These are phyloP conservation scores for Artemisia argyi DNA, from an alignment of 129 eudicot species.

Conservation along the genomic window DNA sequence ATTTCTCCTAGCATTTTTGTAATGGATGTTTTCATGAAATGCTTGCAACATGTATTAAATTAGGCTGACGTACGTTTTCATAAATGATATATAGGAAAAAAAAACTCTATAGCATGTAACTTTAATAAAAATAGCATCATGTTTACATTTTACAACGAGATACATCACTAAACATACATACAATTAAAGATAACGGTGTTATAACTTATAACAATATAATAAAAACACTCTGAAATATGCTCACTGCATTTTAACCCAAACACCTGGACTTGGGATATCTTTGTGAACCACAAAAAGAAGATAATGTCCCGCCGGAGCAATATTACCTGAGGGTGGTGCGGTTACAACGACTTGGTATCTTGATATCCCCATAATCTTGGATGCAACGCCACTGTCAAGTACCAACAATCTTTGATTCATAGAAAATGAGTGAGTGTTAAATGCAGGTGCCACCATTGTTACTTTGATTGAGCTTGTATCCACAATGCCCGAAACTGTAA, in stretches of 20 bases:
- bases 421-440: constrained; percentile 67
- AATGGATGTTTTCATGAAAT: too few species aligned
- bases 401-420: constrained; percentile 75
- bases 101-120: background rate
- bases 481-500: constrained; percentile 34
- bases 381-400: constrained; percentile 28
- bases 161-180: background rate
- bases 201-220: background rate
- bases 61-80: too few species aligned
- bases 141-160: background rate
- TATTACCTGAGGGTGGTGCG: constrained; percentile 43
- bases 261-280: constrained; percentile 63
- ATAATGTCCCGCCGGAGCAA: constrained; percentile 63
- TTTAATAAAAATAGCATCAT: background rate
- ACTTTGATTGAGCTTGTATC: constrained; percentile 35
- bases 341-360: constrained; percentile 40
- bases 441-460: constrained; percentile 75
- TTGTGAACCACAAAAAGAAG: constrained; percentile 64
- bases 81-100: too few species aligned
- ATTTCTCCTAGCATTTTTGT: too few species aligned
- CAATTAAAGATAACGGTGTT: background rate
- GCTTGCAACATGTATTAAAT: too few species aligned
- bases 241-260: constrained; percentile 61
- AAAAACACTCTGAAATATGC: background rate
- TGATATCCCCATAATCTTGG: constrained; percentile 32